Base-by-base conservation (phyloP, 176 grass and related monocot species). In the Alopecurus myosuroides region DNA sequence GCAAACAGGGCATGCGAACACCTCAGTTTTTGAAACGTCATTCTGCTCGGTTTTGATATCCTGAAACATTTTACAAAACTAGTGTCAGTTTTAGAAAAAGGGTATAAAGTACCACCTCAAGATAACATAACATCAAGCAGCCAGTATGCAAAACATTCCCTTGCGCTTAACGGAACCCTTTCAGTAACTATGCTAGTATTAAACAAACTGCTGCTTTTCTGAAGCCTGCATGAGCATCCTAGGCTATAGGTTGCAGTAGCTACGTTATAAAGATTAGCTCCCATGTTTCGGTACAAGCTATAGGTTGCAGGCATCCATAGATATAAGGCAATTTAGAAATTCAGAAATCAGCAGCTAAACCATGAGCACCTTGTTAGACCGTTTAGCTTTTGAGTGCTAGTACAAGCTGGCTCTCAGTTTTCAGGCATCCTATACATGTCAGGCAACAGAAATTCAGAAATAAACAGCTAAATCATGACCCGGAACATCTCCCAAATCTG, bases 1-100 rank as follows among this genome's bases (percentile, higher is more conserved):
- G 83, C 96, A 98, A 81, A 98, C 90, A 44, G 96, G 96, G 60
- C 96, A 95, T 4, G 96, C 87, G n/a, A 98, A 86, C 25, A 95
- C 88, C 46, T 86, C 57, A 4, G 86, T 68, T 77, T 94, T 57
- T 13, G 57, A 60, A 50, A 31, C 30, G 23, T 80, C 88, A 71
- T 78, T 83, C 30, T 76, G 60, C 69, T 72, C 85, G 9, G 56
- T 69, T 81, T 87, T 82, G 56, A 28, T 85, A 26, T 92, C 89
- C 96, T 95, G 91, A 61, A 75, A 4, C 41, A 46, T 9, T 68
- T 5, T 14, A 18, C 36, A n/a, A 4, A 41, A 40, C 0, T 0
- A 50, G 37, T 6, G 3, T 62, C 18, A 63, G 64, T 63, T 83
- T 73, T 30, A 56, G 18, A 49, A 6, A 11, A 22, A 18, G 68